Evolutionary conservation across 176 grass and related monocot species (phyloP), one percentile per base, ranked within the genome.

Genomic region (Juncus inflexus): DNA sequence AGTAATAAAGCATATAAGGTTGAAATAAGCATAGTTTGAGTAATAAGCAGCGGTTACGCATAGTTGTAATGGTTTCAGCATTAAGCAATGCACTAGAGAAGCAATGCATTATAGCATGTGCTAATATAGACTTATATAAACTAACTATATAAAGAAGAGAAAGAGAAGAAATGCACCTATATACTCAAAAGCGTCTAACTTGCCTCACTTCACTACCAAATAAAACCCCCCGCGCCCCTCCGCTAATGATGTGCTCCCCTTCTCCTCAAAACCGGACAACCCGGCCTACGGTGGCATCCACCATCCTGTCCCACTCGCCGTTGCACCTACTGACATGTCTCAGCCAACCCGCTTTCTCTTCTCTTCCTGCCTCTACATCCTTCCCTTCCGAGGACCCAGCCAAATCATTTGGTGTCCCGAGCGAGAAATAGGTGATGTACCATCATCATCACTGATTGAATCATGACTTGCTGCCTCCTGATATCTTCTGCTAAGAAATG

Each of bases 41-140:
- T 52, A 52, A 52, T 52, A 52, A 52, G 49, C 49, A 52, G 49
- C 49, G 49, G 49, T 52, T 52, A 52, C 49, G 49, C 49, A 52
- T 52, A 52, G 49, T 52, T 52, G 7, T 52, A 52, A 52, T 52
- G 49, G 49, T 52, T 52, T 52, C 7, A 52, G 49, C 49, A 52
- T 52, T 52, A 7, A 52, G 49, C 49, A 52, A 52, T 52, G 49
- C 49, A 52, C 49, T 52, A 52, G 49, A 52, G 49, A 52, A 52
- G 49, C 49, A 52, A 52, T 52, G 49, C 49, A 52, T 52, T 52
- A 7, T 52, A 52, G 49, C 49, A 52, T 52, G 49, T 52, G 49
- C 49, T 52, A 52, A 52, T 52, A 52, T 52, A 52, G 49, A 52
- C 49, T 52, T 52, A 52, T 52, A 52, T 52, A 52, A 52, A 52